These are phyloP conservation scores for Mycena kentingensis DNA, from an alignment of 768 basidiomycete genomes.

Conservation along the genomic window DNA sequence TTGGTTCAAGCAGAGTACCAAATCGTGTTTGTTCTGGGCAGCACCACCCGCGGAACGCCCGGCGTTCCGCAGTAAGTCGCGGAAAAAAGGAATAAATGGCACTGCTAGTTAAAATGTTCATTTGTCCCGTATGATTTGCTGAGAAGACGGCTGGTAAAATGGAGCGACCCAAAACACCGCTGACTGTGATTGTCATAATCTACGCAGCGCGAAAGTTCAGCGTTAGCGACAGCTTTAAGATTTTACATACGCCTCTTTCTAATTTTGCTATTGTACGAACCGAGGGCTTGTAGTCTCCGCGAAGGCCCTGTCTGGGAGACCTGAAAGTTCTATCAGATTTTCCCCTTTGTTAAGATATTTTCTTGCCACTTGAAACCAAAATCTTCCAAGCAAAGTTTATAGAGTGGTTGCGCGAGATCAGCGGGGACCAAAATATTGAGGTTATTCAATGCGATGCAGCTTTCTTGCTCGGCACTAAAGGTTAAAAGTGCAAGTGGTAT, in stretches of 20 bases:
- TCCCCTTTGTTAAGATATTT: not conserved
- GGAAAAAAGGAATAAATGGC: not conserved
- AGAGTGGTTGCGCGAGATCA: too few species aligned
- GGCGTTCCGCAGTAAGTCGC: not conserved
- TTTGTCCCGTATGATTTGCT: not conserved
- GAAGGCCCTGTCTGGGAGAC: too few species aligned
- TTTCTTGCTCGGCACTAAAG: not conserved
- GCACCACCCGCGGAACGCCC: not conserved
- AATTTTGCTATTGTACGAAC: not conserved
- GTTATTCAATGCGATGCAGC: not conserved
- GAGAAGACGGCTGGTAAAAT: not conserved
- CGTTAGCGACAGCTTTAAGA: not conserved
- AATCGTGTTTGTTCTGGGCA: not conserved
- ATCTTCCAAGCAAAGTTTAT: not conserved
- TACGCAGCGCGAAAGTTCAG: not conserved
- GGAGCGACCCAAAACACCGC: not conserved
- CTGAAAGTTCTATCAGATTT: too few species aligned
- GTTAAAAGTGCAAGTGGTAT: not conserved
- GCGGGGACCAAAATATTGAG: not conserved
- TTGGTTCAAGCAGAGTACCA: too few species aligned
- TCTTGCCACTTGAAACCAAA: not conserved
- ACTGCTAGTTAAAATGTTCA: not conserved
- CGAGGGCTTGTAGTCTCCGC: too few species aligned
- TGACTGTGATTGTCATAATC: not conserved
- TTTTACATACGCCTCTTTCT: not conserved